Conservation (phyloP, 148 eudicot genomes). For the Simmondsia chinensis region DNA sequence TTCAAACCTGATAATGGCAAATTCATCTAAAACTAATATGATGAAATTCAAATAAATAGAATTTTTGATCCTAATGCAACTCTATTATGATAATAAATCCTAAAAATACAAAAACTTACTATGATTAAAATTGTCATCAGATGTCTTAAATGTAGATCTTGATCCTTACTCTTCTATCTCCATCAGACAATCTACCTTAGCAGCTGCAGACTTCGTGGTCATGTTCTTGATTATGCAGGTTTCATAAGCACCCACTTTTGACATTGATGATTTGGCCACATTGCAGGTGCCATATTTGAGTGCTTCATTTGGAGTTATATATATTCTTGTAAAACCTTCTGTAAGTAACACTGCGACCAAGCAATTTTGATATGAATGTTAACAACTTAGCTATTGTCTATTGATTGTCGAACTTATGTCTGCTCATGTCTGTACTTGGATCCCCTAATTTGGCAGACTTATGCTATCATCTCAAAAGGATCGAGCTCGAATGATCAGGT, state of each 20-base stretch:
- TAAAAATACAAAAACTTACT: too few relatives aligned
- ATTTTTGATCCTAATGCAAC: too few relatives aligned
- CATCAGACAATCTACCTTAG: too few relatives aligned
- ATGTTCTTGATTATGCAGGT: background rate
- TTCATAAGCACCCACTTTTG: background rate
- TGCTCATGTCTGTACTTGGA: background rate
- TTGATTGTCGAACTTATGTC: background rate
- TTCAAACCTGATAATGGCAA: too few relatives aligned
- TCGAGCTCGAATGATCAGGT: constrained; percentile 80
- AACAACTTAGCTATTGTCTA: background rate
- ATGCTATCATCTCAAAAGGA: constrained; percentile 77
- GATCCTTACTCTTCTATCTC: too few relatives aligned
- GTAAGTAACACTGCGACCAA: constrained; percentile 29
- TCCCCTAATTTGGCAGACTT: constrained; percentile 43
- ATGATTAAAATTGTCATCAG: too few relatives aligned
- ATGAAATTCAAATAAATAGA: too few relatives aligned
- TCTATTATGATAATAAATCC: too few relatives aligned
- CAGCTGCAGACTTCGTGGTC: too few relatives aligned
- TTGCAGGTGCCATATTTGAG: constrained; percentile 84
- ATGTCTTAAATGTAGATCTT: too few relatives aligned
- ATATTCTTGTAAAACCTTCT: constrained; percentile 70
- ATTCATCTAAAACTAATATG: too few relatives aligned
- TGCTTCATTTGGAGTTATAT: constrained; percentile 86
- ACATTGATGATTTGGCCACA: background rate
- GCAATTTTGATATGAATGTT: background rate